Percentiles rank a stretch among this genome's conserved stretches.
Conservation (phyloP, 306 rosid genomes). For the Phaseolus lunatus region DNA sequence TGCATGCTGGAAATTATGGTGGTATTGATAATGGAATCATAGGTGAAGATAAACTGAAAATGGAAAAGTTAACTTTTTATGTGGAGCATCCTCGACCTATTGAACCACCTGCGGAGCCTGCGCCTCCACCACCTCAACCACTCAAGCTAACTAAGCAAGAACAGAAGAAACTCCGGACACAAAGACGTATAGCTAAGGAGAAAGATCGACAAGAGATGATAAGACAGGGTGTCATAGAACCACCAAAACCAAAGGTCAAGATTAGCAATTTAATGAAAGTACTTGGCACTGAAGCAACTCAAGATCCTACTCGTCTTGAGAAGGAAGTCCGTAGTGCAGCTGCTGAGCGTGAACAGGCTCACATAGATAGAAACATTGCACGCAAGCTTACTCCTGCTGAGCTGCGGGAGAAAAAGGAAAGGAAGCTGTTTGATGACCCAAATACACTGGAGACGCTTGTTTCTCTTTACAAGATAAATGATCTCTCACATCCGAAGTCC, state of each 20-base stretch:
- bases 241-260: conserved; percentile 94
- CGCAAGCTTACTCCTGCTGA: conserved; percentile 99
- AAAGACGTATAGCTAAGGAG: conserved; percentile 89
- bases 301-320: conserved; percentile 95
- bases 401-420: conserved; percentile 93
- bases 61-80: conserved; percentile 79
- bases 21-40: conserved; percentile 55
- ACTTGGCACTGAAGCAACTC: conserved; percentile 98
- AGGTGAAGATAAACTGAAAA: conserved; percentile 62
- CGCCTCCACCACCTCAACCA: conserved; percentile 99
- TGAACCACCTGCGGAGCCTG: conserved; percentile 94
- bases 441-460: conserved; percentile 68
- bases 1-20: conserved; percentile 73
- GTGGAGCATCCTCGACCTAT: conserved; percentile 97
- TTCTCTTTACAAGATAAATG: conserved; percentile 82
- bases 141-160: conserved; percentile 93
- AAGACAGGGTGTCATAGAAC: conserved; percentile 93
- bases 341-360: conserved; percentile 99
- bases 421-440: conserved; percentile 89
- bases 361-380: conserved; percentile 90
- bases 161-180: conserved; percentile 96
- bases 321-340: conserved; percentile 97
- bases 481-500: conserved; percentile 84
- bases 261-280: conserved; percentile 96
- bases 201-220: conserved; percentile 97